Evolutionary conservation across 176 grass and related monocot species (phyloP).

Genomic region (Bolboschoenus planiculmis): DNA sequence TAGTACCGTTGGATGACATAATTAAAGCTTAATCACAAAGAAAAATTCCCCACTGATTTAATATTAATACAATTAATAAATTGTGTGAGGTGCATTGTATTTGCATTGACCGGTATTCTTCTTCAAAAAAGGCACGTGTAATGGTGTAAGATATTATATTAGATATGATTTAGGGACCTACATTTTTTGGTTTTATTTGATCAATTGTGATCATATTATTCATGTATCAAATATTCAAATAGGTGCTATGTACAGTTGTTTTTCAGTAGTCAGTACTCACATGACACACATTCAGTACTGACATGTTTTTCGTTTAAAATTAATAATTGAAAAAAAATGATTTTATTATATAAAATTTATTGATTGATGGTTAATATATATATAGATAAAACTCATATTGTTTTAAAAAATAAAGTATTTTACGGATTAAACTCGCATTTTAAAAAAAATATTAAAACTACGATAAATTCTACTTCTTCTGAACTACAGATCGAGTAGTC

Average conservation of each 20-base stretch:
- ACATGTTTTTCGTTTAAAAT: not conserved
- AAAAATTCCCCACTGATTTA: too few species aligned
- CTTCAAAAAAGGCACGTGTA: not conserved
- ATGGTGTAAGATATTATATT: not conserved
- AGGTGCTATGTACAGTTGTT: too few species aligned
- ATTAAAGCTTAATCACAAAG: too few species aligned
- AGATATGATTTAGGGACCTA: too few species aligned
- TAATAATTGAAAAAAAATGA: not conserved
- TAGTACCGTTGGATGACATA: too few species aligned
- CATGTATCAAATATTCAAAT: not conserved
- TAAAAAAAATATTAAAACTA: not conserved
- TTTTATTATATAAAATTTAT: not conserved
- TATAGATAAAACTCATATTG: not conserved
- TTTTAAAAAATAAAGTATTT: too few species aligned
- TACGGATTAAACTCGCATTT: not conserved
- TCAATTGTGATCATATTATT: not conserved
- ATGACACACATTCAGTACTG: not conserved
- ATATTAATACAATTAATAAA: too few species aligned
- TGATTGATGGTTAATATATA: not conserved
- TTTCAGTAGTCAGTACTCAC: too few species aligned
- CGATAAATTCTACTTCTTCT: not conserved
- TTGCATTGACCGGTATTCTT: too few species aligned
- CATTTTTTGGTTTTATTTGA: not conserved
- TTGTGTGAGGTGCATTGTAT: not conserved
- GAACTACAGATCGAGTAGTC: too few species aligned